These are phyloP conservation scores for Colletotrichum liaoningense DNA, from an alignment of 2,329 filamentous ascomycete species.

Conservation along the genomic window DNA sequence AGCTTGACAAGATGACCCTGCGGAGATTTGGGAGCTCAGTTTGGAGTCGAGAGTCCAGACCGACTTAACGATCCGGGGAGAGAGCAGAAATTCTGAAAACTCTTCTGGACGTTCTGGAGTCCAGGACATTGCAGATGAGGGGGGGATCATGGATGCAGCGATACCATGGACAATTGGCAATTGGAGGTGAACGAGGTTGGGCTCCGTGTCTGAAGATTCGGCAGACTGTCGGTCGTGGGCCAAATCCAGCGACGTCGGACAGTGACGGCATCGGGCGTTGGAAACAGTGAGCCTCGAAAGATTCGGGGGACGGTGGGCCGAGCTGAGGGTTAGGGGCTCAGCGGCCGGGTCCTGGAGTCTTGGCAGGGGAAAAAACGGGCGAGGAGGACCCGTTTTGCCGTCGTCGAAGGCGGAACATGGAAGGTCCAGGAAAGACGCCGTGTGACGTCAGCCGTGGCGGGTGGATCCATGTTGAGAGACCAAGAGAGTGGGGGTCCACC, in stretches of 20 bases:
- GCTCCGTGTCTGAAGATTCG: conserved; percentile 13
- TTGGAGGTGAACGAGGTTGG: not conserved
- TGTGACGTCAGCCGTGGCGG: conserved; percentile 26
- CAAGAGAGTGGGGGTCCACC: conserved; percentile 22
- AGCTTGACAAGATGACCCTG: conserved; percentile 5
- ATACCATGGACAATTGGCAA: not conserved
- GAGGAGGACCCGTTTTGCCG: conserved; percentile 21
- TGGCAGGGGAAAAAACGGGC: conserved; percentile 32
- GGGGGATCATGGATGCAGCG: not conserved
- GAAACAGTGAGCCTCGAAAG: conserved; percentile 21
- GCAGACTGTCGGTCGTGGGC: conserved; percentile 9
- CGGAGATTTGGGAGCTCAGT: conserved; percentile 14
- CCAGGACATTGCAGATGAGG: not conserved
- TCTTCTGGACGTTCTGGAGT: not conserved
- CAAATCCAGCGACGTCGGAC: conserved; percentile 21
- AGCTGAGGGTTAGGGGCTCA: conserved; percentile 27
- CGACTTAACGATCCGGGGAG: conserved; percentile 12
- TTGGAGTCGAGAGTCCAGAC: not conserved
- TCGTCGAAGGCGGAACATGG: conserved; percentile 15
- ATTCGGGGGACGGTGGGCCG: conserved; percentile 30
- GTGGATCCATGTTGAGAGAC: not conserved
- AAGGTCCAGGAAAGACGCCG: not conserved
- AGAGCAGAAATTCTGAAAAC: not conserved
- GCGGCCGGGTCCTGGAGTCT: conserved; percentile 20
- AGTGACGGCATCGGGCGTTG: conserved; percentile 24